Evolutionary conservation across 208 protist species (phyloP), one percentile per base, ranked within the genome.

Genomic region (Plasmodiophora brassicae): DNA sequence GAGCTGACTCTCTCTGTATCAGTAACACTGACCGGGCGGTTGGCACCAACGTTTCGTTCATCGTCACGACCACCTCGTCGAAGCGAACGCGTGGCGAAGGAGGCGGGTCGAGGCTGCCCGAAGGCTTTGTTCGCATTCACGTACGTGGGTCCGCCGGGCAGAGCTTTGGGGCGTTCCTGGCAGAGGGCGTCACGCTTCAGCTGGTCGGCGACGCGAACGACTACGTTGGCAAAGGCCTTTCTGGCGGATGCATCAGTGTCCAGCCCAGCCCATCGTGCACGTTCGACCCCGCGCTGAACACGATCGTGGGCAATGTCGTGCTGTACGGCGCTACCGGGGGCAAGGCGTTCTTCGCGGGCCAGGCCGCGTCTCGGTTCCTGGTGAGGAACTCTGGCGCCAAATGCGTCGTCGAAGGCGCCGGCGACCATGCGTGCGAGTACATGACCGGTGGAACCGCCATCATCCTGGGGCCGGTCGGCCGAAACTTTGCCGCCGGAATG

Each of bases 401-500:
- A 5, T 94, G 94, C 36, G 93, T 96, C 0, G 83, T 93, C 78
- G 94, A 96, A 90, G 94, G 93, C n/a, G 89, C 92, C 0, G 94
- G 94, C 83, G 94, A 95, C 87, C 94, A 96, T 88, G 92, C 93
- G 46, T 95, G 94, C 90, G 94, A 96, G 89, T 96, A 96, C 92
- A 96, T 96, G 94, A 96, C 94, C 41, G 91, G 89, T 39, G 91
- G 91, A 44, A 65, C 86, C n/a, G 87, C 89, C 0, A 88, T 90
- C 0, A 45, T 89, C 0, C 91, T 92, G 25, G 91, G 91, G n/a
- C 8, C 25, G 35, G 46, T 88, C 0, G 90, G 88, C 32, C 87
- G 91, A 41, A 96, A 95, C 88, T 95, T 95, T 85, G 94, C 89
- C 10, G 94, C 94, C 38, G 94, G 94, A 83, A 96, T 95, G 94